These are phyloP conservation scores for Blastocystis sp. DNA, from an alignment of 352 stramenopile genomes.

Conservation along the genomic window DNA sequence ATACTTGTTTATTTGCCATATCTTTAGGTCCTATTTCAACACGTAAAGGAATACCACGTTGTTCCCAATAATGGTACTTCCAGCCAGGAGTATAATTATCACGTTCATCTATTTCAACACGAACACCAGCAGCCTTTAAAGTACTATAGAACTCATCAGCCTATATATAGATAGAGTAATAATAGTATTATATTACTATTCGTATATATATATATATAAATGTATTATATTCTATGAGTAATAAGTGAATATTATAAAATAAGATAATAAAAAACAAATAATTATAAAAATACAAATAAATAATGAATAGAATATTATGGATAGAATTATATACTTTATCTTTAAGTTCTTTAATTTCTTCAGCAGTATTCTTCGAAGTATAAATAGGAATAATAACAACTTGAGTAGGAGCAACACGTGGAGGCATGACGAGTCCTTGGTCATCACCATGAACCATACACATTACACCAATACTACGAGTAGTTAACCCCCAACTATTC, in stretches of 20 bases:
- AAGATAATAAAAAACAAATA: constrained; percentile 5
- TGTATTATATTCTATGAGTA: constrained; percentile 75
- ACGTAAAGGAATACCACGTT: constrained; percentile 90
- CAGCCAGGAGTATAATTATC: constrained; percentile 72
- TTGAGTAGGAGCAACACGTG: constrained; percentile 80
- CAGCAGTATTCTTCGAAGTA: constrained; percentile 11
- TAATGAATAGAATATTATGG: background rate
- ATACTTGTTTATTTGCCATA: constrained; percentile 69
- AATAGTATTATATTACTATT: too few species aligned
- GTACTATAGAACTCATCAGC: constrained; percentile 40
- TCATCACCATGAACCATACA: constrained; percentile 99
- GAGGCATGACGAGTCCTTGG: constrained; percentile 90
- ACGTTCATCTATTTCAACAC: constrained; percentile 79
- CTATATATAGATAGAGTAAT: constrained; percentile 53
- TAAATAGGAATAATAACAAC: constrained; percentile 75
- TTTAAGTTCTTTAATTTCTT: constrained; percentile 19
- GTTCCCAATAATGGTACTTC: constrained; percentile 99
- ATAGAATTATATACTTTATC: background rate
- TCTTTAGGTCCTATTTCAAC: constrained; percentile 91
- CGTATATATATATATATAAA: constrained; percentile 59
- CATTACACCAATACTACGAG: constrained; percentile 90
- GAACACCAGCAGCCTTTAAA: constrained; percentile 57
- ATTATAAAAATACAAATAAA: background rate
- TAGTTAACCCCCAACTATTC: constrained; percentile 94
- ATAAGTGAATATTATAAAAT: constrained; percentile 50